phyloP scores from a whole-genome alignment of 2,329 filamentous ascomycete species.

The Microdochium bolleyi region DNA sequence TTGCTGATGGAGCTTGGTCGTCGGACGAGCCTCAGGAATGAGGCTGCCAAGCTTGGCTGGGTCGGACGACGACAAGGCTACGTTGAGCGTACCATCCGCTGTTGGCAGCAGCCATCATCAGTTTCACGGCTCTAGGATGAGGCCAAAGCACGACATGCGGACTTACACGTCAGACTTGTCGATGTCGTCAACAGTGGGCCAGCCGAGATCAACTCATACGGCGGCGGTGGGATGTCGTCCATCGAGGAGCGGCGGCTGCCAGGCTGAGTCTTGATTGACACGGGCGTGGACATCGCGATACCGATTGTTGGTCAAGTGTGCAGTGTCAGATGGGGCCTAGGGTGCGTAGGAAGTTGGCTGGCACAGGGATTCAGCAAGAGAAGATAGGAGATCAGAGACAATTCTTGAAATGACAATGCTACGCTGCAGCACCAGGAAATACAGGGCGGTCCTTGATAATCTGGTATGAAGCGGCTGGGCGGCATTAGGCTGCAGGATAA shows the following conservation, averaged over 20 bases:
- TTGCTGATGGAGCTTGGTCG: not conserved
- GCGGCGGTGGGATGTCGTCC: not conserved
- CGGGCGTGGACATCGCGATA: not conserved
- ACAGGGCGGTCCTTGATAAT: not conserved
- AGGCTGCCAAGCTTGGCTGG: not conserved
- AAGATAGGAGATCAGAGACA: not conserved
- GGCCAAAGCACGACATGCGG: not conserved
- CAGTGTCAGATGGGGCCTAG: not conserved
- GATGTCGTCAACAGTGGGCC: not conserved
- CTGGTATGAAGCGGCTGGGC: not conserved
- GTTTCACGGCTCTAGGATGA: not conserved
- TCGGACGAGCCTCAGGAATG: not conserved
- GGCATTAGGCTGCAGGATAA: not conserved
- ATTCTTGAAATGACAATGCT: not conserved
- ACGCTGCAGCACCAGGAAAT: not conserved
- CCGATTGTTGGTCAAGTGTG: too few relatives aligned
- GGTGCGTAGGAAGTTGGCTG: not conserved
- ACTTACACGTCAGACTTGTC: not conserved
- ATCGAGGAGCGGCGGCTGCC: not conserved
- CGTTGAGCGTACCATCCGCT: not conserved
- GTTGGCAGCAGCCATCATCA: not conserved
- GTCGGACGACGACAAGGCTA: not conserved
- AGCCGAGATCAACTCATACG: not conserved
- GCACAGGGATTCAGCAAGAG: not conserved
- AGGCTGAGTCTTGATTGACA: not conserved